Conservation (phyloP, 805 yeast genomes). For the Blastobotrys americana region DNA sequence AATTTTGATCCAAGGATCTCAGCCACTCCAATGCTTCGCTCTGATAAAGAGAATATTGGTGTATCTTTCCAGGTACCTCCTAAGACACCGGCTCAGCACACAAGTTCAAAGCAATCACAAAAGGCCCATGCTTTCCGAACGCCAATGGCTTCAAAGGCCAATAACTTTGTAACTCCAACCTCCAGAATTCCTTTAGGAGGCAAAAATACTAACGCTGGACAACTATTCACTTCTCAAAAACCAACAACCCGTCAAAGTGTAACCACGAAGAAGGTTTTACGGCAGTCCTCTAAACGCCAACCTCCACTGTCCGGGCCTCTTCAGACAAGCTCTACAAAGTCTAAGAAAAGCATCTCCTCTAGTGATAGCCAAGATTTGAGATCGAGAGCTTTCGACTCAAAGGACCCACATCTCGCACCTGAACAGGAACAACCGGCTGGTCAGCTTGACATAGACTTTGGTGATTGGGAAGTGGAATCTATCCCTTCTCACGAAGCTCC, state of each 20-base stretch:
- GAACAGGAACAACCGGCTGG: neutral
- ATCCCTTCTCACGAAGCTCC: conserved; percentile 14
- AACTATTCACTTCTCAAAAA: conserved; percentile 1
- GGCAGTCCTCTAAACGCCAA: conserved; percentile 5
- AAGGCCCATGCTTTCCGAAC: conserved; percentile 1
- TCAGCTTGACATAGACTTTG: conserved; percentile 1
- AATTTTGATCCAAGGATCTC: too few species aligned
- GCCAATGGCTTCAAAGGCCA: neutral
- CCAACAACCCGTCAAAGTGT: conserved; percentile 2
- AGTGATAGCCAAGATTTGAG: too few species aligned
- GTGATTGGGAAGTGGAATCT: conserved; percentile 13
- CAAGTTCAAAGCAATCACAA: conserved; percentile 1
- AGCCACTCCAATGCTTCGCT: conserved; percentile 11
- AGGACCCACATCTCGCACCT: too few species aligned
- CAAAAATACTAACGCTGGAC: conserved; percentile 16
- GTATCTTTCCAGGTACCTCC: conserved; percentile 14
- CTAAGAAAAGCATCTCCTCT: neutral
- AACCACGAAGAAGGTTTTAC: neutral
- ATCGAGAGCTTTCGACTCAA: too few species aligned
- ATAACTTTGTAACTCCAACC: conserved; percentile 11
- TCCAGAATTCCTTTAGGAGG: conserved; percentile 22
- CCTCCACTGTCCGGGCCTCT: conserved; percentile 8
- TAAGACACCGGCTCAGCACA: conserved; percentile 10
- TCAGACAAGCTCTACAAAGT: conserved; percentile 4
- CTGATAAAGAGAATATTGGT: conserved; percentile 17